phyloP scores from a whole-genome alignment of 169 alveolate genomes.

The Plasmodium berghei region DNA sequence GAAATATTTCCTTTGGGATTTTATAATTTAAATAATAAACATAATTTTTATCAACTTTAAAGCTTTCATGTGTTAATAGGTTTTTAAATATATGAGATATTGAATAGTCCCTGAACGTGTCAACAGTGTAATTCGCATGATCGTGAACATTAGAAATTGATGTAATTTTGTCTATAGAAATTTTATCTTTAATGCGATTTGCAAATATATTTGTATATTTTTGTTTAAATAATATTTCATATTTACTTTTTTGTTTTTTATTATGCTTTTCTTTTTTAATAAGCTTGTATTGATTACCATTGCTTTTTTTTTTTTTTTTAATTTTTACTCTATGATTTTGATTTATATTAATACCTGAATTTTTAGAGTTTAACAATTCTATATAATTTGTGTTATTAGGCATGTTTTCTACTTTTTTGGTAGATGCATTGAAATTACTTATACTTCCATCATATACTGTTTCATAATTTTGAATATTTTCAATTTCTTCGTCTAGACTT shows the following conservation, averaged over 20 bases:
- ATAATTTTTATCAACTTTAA: slow-evolving; percentile 73
- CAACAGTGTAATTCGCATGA: slow-evolving; percentile 61
- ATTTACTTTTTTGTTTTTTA: slow-evolving; percentile 69
- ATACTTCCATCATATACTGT: slow-evolving; percentile 25
- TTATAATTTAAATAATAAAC: slow-evolving; percentile 54
- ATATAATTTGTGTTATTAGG: not conserved
- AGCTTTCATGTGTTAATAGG: slow-evolving; percentile 16
- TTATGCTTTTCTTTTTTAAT: slow-evolving; percentile 54
- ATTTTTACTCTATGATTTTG: not conserved
- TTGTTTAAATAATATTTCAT: slow-evolving; percentile 71
- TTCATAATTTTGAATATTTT: slow-evolving; percentile 28
- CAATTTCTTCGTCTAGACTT: slow-evolving; percentile 19
- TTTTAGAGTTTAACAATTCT: not conserved
- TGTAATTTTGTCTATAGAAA: slow-evolving; percentile 56
- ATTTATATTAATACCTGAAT: not conserved
- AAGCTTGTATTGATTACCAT: slow-evolving; percentile 11
- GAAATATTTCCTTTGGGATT: slow-evolving; percentile 68
- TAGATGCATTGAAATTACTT: not conserved
- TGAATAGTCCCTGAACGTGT: slow-evolving; percentile 38
- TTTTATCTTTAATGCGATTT: slow-evolving; percentile 41
- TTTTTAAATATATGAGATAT: slow-evolving; percentile 43
- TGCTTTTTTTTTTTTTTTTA: slow-evolving; percentile 1
- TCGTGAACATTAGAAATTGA: slow-evolving; percentile 63
- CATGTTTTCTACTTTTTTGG: not conserved
- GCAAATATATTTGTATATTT: slow-evolving; percentile 53